These are phyloP conservation scores for Shiraia bambusicola DNA, from an alignment of 2,329 filamentous ascomycete species.

Conservation along the genomic window DNA sequence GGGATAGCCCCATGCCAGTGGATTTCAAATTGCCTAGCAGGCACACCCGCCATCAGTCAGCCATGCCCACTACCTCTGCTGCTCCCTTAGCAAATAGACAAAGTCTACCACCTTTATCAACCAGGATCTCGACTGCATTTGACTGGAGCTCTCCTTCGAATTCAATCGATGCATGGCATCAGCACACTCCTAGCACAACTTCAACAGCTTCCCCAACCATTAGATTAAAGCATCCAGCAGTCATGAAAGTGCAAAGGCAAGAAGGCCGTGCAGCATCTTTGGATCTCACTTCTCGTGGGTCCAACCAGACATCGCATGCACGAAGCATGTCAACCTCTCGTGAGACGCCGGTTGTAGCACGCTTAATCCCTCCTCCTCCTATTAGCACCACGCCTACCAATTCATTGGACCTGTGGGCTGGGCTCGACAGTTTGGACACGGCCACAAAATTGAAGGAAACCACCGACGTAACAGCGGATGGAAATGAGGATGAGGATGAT, in stretches of 20 bases:
- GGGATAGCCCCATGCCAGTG: conserved; percentile 34
- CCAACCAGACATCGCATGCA: conserved; percentile 13
- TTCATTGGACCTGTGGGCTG: conserved; percentile 19
- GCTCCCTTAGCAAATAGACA: conserved; percentile 18
- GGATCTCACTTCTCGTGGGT: conserved; percentile 16
- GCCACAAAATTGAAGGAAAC: conserved; percentile 4
- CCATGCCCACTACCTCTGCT: conserved; percentile 17
- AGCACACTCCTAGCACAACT: conserved; percentile 13
- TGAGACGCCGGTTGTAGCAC: conserved; percentile 21
- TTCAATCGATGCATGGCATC: conserved; percentile 21
- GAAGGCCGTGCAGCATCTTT: conserved; percentile 23
- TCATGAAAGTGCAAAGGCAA: conserved; percentile 19
- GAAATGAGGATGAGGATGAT: conserved; percentile 38
- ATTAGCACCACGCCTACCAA: conserved; percentile 4
- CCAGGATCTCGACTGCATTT: conserved; percentile 31
- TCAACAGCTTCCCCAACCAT: conserved; percentile 23
- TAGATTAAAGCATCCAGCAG: conserved; percentile 14
- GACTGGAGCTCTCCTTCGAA: conserved; percentile 37
- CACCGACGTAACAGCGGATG: conserved; percentile 1
- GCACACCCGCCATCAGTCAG: conserved; percentile 30
- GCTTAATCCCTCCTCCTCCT: conserved; percentile 12
- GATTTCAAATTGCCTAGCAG: conserved; percentile 14
- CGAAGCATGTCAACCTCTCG: conserved; percentile 13
- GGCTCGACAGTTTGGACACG: conserved; percentile 17
- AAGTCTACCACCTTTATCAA: conserved; percentile 22